Percentiles rank a stretch among this genome's conserved stretches.
Conservation (phyloP, 176 grass and related monocot species). For the Avena insularis region DNA sequence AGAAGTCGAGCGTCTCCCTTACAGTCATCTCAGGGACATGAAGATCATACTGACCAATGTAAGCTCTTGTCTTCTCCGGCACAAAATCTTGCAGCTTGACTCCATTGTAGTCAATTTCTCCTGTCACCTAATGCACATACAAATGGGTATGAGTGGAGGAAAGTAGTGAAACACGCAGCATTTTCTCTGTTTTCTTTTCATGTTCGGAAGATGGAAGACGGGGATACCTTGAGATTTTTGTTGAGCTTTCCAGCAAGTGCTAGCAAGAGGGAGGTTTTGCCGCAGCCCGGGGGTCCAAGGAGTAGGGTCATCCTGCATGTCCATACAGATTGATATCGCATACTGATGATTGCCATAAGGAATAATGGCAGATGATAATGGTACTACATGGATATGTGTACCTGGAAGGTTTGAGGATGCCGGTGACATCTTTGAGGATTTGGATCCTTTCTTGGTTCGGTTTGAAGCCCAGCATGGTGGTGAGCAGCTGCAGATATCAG, state of each 20-base stretch:
- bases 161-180: not conserved
- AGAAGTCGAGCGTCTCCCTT: constrained; percentile 75
- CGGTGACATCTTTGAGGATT: constrained; percentile 70
- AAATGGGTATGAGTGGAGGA: not conserved
- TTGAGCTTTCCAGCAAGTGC: constrained; percentile 74
- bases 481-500: constrained; percentile 7
- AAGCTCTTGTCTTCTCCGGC: constrained; percentile 66
- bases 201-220: not conserved
- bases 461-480: constrained; percentile 40
- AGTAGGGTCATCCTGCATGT: constrained; percentile 76
- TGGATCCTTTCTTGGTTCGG: constrained; percentile 50
- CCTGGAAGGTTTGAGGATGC: constrained; percentile 63
- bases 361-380: not conserved
- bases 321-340: not conserved
- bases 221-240: constrained; percentile 58
- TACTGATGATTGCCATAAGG: not conserved
- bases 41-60: constrained; percentile 71
- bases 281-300: constrained; percentile 75
- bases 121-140: constrained; percentile 44
- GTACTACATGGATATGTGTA: not conserved
- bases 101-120: constrained; percentile 72
- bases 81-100: constrained; percentile 65
- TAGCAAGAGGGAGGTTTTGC: constrained; percentile 79
- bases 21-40: constrained; percentile 82
- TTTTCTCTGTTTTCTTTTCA: not conserved